Evolutionary conservation across 176 grass and related monocot genomes (phyloP).

Genomic region (Guadua angustifolia): DNA sequence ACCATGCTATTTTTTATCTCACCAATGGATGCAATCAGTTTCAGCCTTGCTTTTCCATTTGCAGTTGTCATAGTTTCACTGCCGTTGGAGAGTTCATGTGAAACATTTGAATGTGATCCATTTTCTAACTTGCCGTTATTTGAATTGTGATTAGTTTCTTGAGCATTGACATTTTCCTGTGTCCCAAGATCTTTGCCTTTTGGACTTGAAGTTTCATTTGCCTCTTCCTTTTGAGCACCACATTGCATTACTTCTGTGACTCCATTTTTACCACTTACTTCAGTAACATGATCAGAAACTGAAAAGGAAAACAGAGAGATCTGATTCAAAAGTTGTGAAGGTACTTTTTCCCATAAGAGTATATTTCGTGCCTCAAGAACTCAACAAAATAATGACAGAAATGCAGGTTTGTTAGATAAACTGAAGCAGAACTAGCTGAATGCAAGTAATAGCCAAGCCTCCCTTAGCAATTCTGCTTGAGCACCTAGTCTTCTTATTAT

Average conservation of each 20-base stretch:
- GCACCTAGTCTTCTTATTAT: not conserved
- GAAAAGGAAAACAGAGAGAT: constrained; percentile 30
- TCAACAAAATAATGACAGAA: not conserved
- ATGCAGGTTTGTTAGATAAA: not conserved
- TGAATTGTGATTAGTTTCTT: constrained; percentile 36
- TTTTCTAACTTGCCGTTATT: constrained; percentile 31
- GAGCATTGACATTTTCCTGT: constrained; percentile 9
- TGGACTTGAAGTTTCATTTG: constrained; percentile 1
- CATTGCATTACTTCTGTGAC: not conserved
- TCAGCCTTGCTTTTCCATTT: constrained; percentile 15
- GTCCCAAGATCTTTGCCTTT: constrained; percentile 18
- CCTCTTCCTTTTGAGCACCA: not conserved
- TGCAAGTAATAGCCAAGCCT: not conserved
- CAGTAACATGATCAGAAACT: constrained; percentile 43
- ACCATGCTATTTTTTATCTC: not conserved
- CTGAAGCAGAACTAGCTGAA: constrained; percentile 17
- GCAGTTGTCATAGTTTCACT: not conserved
- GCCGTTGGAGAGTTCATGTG: constrained; percentile 12
- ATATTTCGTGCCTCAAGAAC: not conserved
- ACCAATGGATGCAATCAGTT: constrained; percentile 22
- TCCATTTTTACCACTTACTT: constrained; percentile 22
- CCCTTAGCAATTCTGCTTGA: not conserved
- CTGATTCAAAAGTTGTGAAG: not conserved
- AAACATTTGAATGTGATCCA: constrained; percentile 47
- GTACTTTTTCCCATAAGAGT: not conserved